These are phyloP conservation scores for Solanum tacnaense DNA, from an alignment of 257 asterid species.

Conservation along the genomic window DNA sequence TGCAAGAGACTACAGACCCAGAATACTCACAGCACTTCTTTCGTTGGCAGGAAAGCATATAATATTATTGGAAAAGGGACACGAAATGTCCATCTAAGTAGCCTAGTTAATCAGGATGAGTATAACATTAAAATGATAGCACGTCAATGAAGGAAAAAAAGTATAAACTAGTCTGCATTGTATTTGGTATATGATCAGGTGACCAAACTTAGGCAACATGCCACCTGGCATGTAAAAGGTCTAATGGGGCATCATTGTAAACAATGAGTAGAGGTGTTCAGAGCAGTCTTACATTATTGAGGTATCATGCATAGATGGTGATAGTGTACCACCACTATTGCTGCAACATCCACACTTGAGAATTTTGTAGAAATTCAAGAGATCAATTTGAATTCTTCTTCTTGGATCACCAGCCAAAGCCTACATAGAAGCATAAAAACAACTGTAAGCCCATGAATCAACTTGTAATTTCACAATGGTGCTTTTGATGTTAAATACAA, in stretches of 20 bases:
- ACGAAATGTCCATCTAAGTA: not conserved
- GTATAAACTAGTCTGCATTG: not conserved
- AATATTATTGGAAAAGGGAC: not conserved
- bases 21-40: not conserved
- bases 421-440: slow-evolving; percentile 22
- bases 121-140: not conserved
- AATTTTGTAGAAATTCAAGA: slow-evolving; percentile 52
- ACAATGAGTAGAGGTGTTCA: not conserved
- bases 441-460: not conserved
- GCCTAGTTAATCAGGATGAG: not conserved
- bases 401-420: slow-evolving; percentile 91
- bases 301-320: slow-evolving; percentile 70
- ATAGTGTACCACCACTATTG: slow-evolving; percentile 26
- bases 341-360: slow-evolving; percentile 80
- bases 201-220: not conserved
- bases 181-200: not conserved
- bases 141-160: not conserved
- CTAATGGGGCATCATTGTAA: not conserved
- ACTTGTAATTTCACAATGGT: not conserved
- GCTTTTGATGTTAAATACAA: not conserved
- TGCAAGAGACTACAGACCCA: not conserved
- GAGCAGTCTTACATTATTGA: slow-evolving; percentile 57
- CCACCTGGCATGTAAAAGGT: not conserved
- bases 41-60: not conserved
- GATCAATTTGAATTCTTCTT: slow-evolving; percentile 84